phyloP scores from a whole-genome alignment of 2,329 filamentous ascomycete genomes.

The Metarhizium album region DNA sequence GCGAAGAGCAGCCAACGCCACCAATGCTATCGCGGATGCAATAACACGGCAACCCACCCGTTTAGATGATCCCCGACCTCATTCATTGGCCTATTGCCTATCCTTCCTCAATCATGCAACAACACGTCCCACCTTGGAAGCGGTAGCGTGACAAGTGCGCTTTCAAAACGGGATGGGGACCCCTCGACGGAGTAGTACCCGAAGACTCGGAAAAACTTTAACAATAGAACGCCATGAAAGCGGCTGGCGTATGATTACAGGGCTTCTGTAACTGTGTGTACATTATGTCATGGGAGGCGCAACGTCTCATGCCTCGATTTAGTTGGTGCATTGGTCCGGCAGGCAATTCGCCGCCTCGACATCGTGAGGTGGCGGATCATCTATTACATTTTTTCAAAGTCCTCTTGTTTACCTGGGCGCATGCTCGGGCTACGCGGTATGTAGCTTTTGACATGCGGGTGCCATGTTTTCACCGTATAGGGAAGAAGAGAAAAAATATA shows the following conservation, averaged over 20 bases:
- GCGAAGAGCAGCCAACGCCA: slow-evolving; percentile 1
- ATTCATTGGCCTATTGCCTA: neutral
- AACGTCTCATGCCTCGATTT: neutral
- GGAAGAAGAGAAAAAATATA: neutral
- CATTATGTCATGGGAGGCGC: neutral
- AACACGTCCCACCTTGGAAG: neutral
- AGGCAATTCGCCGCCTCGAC: neutral
- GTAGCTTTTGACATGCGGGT: neutral
- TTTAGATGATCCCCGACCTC: neutral
- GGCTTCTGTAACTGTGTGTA: neutral
- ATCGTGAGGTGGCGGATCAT: neutral
- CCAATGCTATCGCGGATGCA: neutral
- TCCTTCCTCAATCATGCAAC: neutral
- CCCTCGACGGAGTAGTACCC: neutral
- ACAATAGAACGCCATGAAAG: neutral
- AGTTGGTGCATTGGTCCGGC: neutral
- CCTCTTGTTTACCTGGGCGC: neutral
- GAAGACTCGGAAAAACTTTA: too few relatives aligned
- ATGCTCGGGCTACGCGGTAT: neutral
- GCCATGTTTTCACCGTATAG: neutral
- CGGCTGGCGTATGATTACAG: neutral
- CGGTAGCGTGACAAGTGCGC: too few relatives aligned
- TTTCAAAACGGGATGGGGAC: neutral
- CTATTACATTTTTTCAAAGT: neutral
- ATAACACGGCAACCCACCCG: neutral